Conservation (phyloP, 371 early-diverging fungal genomes). For the Apophysomyces trapeziformis region DNA sequence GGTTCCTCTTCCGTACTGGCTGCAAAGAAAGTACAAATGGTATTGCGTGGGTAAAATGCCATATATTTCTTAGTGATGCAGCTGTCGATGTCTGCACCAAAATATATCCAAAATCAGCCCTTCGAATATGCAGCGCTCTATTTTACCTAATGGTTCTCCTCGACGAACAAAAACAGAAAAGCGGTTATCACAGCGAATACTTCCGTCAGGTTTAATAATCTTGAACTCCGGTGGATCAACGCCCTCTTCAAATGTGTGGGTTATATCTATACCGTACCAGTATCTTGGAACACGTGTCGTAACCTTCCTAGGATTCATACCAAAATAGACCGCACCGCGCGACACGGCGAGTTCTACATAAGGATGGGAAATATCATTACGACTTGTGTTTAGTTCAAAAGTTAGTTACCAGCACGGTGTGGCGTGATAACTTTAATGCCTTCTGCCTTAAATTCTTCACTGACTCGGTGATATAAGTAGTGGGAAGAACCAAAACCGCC, state of each 20-base stretch:
- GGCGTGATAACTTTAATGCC: slow-evolving; percentile 39
- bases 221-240: slow-evolving; percentile 51
- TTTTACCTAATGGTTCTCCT: slow-evolving; percentile 48
- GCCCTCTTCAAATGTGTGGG: slow-evolving; percentile 42
- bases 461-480: slow-evolving; percentile 44
- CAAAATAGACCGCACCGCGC: slow-evolving; percentile 53
- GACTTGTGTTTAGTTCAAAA: not conserved
- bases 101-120: not conserved
- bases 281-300: slow-evolving; percentile 46
- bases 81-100: slow-evolving; percentile 43
- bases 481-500: slow-evolving; percentile 57
- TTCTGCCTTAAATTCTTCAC: slow-evolving; percentile 35
- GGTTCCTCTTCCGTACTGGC: slow-evolving; percentile 58
- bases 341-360: slow-evolving; percentile 47
- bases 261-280: slow-evolving; percentile 57
- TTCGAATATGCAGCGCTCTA: not conserved
- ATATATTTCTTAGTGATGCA: slow-evolving; percentile 58
- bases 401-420: slow-evolving; percentile 41
- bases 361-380: not conserved
- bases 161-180: slow-evolving; percentile 49
- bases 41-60: slow-evolving; percentile 58
- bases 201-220: slow-evolving; percentile 44
- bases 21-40: slow-evolving; percentile 60
- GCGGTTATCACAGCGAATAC: slow-evolving; percentile 47
- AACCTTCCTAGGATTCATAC: slow-evolving; percentile 45